Percentiles rank a stretch among this genome's conserved stretches.
Conservation (phyloP, 805 yeast species). For the Candida koratica region DNA sequence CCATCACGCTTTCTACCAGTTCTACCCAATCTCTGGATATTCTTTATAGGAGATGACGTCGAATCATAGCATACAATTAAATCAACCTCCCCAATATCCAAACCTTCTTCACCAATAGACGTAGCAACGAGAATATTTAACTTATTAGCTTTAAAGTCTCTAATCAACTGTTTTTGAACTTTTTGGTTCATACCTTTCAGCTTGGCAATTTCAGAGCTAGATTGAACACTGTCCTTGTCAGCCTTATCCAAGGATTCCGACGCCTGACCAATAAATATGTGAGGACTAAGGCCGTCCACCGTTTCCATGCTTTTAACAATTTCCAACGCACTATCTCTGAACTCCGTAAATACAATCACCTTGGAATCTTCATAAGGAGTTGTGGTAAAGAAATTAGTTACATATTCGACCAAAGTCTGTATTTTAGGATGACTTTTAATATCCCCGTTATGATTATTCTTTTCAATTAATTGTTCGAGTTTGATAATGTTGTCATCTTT, state of each 20-base stretch:
- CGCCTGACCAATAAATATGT: slow-evolving; percentile 90
- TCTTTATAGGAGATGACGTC: slow-evolving; percentile 88
- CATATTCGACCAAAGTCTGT: slow-evolving; percentile 44
- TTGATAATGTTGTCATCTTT: slow-evolving; percentile 34
- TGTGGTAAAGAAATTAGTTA: slow-evolving; percentile 43
- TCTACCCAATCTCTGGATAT: slow-evolving; percentile 94
- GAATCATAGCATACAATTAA: slow-evolving; percentile 89
- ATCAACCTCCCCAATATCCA: slow-evolving; percentile 98
- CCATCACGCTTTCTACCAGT: slow-evolving; percentile 96
- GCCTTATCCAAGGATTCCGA: slow-evolving; percentile 45
- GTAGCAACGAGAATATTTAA: slow-evolving; percentile 89
- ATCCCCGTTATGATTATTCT: not conserved
- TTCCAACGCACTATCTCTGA: slow-evolving; percentile 86
- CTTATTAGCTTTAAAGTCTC: slow-evolving; percentile 65
- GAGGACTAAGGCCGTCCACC: slow-evolving; percentile 49
- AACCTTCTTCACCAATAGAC: slow-evolving; percentile 96
- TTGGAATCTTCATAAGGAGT: slow-evolving; percentile 50
- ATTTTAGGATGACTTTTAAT: slow-evolving; percentile 59
- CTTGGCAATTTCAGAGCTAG: slow-evolving; percentile 74
- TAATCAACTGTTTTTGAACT: slow-evolving; percentile 74
- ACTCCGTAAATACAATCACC: slow-evolving; percentile 84
- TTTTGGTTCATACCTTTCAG: slow-evolving; percentile 87
- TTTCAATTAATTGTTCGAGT: slow-evolving; percentile 41
- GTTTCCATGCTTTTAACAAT: slow-evolving; percentile 64
- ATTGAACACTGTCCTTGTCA: slow-evolving; percentile 25